A percentile compares a stretch with the other conserved stretches of the same genome.
Evolutionary conservation across 2,329 filamentous ascomycete species (phyloP).

Genomic region (Microsporum canis): DNA sequence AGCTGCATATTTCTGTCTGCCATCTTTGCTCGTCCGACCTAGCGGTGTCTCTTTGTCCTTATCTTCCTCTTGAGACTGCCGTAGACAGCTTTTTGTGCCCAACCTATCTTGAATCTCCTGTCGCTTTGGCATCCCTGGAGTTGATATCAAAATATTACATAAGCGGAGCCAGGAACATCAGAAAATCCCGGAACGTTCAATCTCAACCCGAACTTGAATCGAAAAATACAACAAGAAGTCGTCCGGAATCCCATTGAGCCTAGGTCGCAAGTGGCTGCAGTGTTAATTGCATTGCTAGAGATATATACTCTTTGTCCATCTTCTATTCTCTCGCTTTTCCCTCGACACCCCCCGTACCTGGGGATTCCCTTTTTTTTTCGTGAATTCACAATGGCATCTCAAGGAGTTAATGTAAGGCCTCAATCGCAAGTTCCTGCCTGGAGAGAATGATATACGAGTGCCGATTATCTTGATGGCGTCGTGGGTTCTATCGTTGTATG

Average conservation of each 20-base stretch:
- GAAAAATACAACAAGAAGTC: not conserved
- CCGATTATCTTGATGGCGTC: not conserved
- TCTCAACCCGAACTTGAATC: not conserved
- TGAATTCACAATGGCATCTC: constrained; percentile 48
- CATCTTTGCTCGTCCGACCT: not conserved
- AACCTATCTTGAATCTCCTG: not conserved
- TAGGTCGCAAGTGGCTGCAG: not conserved
- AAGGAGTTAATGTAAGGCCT: constrained; percentile 54
- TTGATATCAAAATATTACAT: constrained; percentile 1
- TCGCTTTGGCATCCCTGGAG: not conserved
- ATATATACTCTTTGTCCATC: not conserved
- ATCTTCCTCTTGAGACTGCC: not conserved
- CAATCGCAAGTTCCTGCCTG: not conserved
- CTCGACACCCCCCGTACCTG: constrained; percentile 23
- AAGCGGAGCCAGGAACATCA: not conserved
- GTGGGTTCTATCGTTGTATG: not conserved
- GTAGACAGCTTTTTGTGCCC: not conserved
- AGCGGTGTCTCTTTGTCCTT: not conserved
- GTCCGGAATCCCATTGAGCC: not conserved
- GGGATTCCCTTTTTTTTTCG: constrained; percentile 26
- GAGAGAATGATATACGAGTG: not conserved
- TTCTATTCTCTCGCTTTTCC: not conserved
- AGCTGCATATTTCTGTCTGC: constrained; percentile 43
- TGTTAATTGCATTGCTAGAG: not conserved
- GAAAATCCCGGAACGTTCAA: constrained; percentile 4